Percentiles rank a stretch among this genome's conserved stretches.
Conservation (phyloP, 257 asterid species). For the Vinca minor region DNA sequence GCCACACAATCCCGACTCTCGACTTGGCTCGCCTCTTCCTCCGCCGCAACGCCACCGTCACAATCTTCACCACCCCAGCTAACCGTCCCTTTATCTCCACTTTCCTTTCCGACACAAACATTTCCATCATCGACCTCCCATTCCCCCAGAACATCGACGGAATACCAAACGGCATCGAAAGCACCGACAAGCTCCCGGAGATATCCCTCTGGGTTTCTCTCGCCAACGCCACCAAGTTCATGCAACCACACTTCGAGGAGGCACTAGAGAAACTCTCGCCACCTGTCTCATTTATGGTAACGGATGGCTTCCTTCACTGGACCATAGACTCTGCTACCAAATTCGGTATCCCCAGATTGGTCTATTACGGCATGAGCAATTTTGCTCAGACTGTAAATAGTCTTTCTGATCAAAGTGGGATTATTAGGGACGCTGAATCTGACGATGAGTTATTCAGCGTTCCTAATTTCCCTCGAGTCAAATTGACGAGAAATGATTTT, state of each 20-base stretch:
- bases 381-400: slow-evolving; percentile 7
- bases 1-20: slow-evolving; percentile 69
- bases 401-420: neutral
- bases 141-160: slow-evolving; percentile 46
- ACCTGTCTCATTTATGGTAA: slow-evolving; percentile 32
- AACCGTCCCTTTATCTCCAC: slow-evolving; percentile 46
- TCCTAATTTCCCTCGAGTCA: slow-evolving; percentile 37
- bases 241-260: slow-evolving; percentile 53
- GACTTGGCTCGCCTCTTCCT: slow-evolving; percentile 47
- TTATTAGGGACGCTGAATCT: slow-evolving; percentile 16
- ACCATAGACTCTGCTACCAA: slow-evolving; percentile 39
- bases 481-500: slow-evolving; percentile 45
- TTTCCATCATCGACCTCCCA: slow-evolving; percentile 37
- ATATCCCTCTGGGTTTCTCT: slow-evolving; percentile 42
- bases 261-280: slow-evolving; percentile 20
- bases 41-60: slow-evolving; percentile 26
- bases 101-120: slow-evolving; percentile 17
- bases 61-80: slow-evolving; percentile 61
- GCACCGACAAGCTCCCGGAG: slow-evolving; percentile 61
- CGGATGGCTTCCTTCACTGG: slow-evolving; percentile 71
- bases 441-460: slow-evolving; percentile 35
- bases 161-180: slow-evolving; percentile 42
- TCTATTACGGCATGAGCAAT: slow-evolving; percentile 39
- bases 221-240: slow-evolving; percentile 26
- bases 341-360: slow-evolving; percentile 42